A percentile compares a stretch with the other conserved stretches of the same genome.
Conservation (phyloP, 2,329 filamentous ascomycete genomes). For the Tolypocladium album region DNA sequence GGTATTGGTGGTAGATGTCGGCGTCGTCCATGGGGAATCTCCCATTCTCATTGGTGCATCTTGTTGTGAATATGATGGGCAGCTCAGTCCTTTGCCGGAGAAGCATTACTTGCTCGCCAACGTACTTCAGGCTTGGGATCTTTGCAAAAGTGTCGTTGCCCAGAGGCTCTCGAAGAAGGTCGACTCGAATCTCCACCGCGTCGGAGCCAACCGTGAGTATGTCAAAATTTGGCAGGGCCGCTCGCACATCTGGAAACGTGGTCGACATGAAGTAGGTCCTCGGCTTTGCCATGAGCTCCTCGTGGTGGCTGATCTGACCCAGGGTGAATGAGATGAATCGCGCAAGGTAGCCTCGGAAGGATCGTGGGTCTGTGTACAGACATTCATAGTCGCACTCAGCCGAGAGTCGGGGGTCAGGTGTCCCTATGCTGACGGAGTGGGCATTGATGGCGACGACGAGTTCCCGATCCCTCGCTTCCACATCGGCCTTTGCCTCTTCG, state of each 20-base stretch:
- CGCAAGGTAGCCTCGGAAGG: constrained; percentile 64
- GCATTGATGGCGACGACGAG: constrained; percentile 63
- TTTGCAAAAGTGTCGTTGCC: constrained; percentile 49
- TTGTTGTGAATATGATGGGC: constrained; percentile 82
- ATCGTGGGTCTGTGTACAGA: constrained; percentile 63
- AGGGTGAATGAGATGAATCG: constrained; percentile 71
- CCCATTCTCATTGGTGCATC: constrained; percentile 73
- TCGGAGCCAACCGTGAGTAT: constrained; percentile 81
- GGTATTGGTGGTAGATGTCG: constrained; percentile 62
- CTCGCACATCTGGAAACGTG: constrained; percentile 76
- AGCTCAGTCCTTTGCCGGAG: constrained; percentile 74
- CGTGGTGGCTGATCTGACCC: constrained; percentile 69
- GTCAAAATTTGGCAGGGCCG: constrained; percentile 73
- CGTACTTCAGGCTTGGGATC: constrained; percentile 71
- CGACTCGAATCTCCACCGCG: constrained; percentile 75
- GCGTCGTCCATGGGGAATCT: constrained; percentile 77
- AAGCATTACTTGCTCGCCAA: constrained; percentile 78
- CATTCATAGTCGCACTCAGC: constrained; percentile 75
- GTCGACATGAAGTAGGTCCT: constrained; percentile 80
- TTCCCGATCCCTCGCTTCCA: constrained; percentile 45
- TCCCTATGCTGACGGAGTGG: constrained; percentile 62
- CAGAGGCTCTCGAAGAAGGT: constrained; percentile 64
- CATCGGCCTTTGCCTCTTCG: constrained; percentile 42
- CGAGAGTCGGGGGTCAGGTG: constrained; percentile 55
- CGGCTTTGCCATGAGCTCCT: constrained; percentile 64